A percentile compares a stretch with the other conserved stretches of the same genome.
Evolutionary conservation across 176 grass and related monocot species (phyloP).

Genomic region (Hsuehochloa calcarea): DNA sequence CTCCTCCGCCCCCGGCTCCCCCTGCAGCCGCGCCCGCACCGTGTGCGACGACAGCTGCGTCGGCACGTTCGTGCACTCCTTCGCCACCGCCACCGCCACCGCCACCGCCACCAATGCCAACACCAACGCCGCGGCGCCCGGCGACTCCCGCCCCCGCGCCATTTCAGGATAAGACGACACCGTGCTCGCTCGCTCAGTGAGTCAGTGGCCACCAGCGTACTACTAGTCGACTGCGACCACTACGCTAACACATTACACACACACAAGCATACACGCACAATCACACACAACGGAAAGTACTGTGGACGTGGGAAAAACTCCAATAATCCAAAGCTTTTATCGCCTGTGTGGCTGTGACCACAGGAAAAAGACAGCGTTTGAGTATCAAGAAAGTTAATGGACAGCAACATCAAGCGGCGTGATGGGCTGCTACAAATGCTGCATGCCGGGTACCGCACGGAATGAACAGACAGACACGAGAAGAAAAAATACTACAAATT

Average conservation of each 20-base stretch:
- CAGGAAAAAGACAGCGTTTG: conserved; percentile 7
- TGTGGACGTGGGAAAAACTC: background rate
- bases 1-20: background rate
- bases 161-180: background rate
- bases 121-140: background rate
- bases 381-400: background rate
- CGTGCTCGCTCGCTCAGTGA: background rate
- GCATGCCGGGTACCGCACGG: background rate
- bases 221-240: background rate
- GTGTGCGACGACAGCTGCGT: conserved; percentile 67
- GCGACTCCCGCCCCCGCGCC: background rate
- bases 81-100: background rate
- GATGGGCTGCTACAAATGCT: background rate
- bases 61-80: conserved; percentile 74
- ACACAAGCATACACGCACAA: too few relatives aligned
- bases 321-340: conserved; percentile 11
- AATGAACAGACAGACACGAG: background rate
- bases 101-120: too few relatives aligned
- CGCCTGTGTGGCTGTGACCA: background rate
- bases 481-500: background rate
- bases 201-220: background rate
- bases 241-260: too few relatives aligned
- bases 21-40: conserved; percentile 45
- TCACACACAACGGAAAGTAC: background rate
- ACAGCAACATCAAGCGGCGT: background rate